phyloP scores from a whole-genome alignment of 768 basidiomycete species.

The Psilocybe sp. region DNA sequence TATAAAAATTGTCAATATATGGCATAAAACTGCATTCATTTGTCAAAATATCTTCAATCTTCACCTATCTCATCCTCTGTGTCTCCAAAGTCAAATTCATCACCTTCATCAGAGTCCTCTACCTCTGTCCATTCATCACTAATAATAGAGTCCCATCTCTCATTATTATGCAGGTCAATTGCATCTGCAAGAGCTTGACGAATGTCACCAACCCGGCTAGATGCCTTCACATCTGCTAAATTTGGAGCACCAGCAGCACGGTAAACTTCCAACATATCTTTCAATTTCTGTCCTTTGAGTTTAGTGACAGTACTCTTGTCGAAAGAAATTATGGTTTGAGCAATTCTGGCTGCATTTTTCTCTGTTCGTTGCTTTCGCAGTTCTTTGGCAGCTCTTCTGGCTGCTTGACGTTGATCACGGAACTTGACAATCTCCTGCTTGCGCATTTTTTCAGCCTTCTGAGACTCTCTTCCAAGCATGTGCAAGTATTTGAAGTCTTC shows the following conservation, averaged over 20 bases:
- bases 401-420: neutral
- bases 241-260: neutral
- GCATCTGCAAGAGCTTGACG: neutral
- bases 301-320: neutral
- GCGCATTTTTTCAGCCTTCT: too few relatives aligned
- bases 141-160: too few relatives aligned
- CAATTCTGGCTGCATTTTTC: neutral
- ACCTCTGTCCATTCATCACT: too few relatives aligned
- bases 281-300: neutral
- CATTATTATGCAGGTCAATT: too few relatives aligned
- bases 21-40: neutral
- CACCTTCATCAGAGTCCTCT: neutral
- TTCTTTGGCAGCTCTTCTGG: neutral
- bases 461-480: too few relatives aligned
- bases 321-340: neutral
- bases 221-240: neutral
- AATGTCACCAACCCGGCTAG: neutral
- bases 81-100: neutral
- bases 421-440: neutral
- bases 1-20: too few relatives aligned
- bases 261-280: too few relatives aligned
- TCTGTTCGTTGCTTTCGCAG: neutral
- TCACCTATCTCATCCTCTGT: neutral
- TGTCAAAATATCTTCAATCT: too few relatives aligned
- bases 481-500: neutral